Base-by-base conservation (phyloP, 352 stramenopile species). In the Phytophthora hibernalis region DNA sequence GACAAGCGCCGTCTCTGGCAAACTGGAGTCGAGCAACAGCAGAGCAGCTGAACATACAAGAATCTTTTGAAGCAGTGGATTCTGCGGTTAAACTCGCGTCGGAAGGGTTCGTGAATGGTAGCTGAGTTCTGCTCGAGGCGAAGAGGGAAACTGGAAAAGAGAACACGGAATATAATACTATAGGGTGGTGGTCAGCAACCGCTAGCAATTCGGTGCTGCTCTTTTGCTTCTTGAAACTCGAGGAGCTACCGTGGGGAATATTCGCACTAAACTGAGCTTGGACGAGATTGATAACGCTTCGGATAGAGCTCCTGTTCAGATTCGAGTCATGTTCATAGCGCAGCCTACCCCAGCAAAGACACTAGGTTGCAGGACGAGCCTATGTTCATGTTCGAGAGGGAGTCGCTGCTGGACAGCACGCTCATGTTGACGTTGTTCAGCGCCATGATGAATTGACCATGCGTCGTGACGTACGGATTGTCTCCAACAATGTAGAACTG, bases 401-500 rank as follows among this genome's bases (percentile, higher is more conserved):
- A 65, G 5, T 33, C 43, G 12, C 37, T 64, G 48, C 24, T 54
- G 16, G 63, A 65, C 18, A 52, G 63, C 0, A 89, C 68, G 43
- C 73, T 86, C 68, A 87, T 82, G 64, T 89, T 87, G 15, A 85
- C 56, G 30, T 55, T 72, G 20, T n/a, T 59, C 28, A 89, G 56
- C n/a, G 76, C 80, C 26, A 68, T 57, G n/a, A 58, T 21, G 13
- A 87, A 77, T 11, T 80, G 59, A 0, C 49, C 33, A 28, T 75
- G 54, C 10, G 61, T 67, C 16, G 78, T 83, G 28, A 74, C 74
- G 56, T 79, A 79, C 24, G 67, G 60, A 66, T 85, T 80, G 57
- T 85, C 62, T 28, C 80, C 80, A 9, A 73, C 66, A 49, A 88
- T 78, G 56, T 73, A 84, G 45, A 91, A 88, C 61, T 87, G 74